phyloP scores from a whole-genome alignment of 805 yeast genomes.

The Candida maltosa region DNA sequence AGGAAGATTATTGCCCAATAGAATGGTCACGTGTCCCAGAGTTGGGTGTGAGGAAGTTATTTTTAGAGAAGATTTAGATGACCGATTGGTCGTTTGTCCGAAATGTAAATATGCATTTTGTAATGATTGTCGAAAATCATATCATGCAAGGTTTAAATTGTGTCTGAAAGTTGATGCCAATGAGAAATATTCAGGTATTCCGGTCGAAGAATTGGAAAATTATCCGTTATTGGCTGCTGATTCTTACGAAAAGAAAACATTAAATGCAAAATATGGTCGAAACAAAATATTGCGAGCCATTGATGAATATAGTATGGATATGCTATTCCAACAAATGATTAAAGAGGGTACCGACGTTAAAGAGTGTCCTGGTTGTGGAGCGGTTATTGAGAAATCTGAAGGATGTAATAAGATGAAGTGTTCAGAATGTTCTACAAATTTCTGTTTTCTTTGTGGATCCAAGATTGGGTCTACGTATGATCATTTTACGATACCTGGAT shows the following conservation, averaged over 20 bases:
- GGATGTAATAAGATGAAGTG: slow-evolving; percentile 69
- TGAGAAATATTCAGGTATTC: slow-evolving; percentile 23
- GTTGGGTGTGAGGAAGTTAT: slow-evolving; percentile 42
- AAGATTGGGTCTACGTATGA: slow-evolving; percentile 31
- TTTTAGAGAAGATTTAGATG: slow-evolving; percentile 44
- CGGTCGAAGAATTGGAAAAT: slow-evolving; percentile 29
- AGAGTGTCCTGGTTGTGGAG: slow-evolving; percentile 52
- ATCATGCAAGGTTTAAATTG: slow-evolving; percentile 53
- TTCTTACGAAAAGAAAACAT: slow-evolving; percentile 27
- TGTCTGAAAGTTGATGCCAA: slow-evolving; percentile 31
- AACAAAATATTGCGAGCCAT: slow-evolving; percentile 39
- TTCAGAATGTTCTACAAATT: slow-evolving; percentile 41
- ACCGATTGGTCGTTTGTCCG: slow-evolving; percentile 46
- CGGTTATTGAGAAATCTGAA: slow-evolving; percentile 50
- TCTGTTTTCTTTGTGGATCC: slow-evolving; percentile 56
- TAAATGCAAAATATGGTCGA: slow-evolving; percentile 45
- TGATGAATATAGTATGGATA: slow-evolving; percentile 45
- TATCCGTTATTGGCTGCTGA: slow-evolving; percentile 30
- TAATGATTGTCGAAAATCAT: slow-evolving; percentile 52
- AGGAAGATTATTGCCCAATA: slow-evolving; percentile 42
- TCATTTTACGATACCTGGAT: slow-evolving; percentile 44
- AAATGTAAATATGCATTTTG: slow-evolving; percentile 55
- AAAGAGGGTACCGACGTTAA: slow-evolving; percentile 38
- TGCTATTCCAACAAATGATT: slow-evolving; percentile 42
- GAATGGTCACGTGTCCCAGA: slow-evolving; percentile 52